Percentiles rank a stretch among this genome's conserved stretches.
Conservation (phyloP, 169 alveolate genomes). For the Plasmodium ovale region DNA sequence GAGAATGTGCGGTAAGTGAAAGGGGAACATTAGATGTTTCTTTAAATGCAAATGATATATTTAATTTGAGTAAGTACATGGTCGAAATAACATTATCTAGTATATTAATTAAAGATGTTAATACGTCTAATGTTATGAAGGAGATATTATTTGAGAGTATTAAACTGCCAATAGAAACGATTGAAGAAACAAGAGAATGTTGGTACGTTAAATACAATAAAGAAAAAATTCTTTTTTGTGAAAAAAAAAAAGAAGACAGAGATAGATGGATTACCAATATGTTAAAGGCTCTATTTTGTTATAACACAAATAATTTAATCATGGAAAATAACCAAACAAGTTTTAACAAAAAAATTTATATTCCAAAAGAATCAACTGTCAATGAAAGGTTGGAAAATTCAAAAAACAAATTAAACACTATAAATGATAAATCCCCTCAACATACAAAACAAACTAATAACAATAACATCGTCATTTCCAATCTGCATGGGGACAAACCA, state of each 20-base stretch:
- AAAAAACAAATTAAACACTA: background rate
- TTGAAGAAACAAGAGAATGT: constrained; percentile 74
- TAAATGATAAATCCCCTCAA: constrained; percentile 11
- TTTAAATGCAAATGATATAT: constrained; percentile 46
- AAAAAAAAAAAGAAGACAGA: constrained; percentile 57
- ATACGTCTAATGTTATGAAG: constrained; percentile 33
- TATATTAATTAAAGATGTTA: constrained; percentile 46
- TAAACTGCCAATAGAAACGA: constrained; percentile 69
- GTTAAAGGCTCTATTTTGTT: constrained; percentile 68
- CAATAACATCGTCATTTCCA: constrained; percentile 50
- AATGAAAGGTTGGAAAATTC: constrained; percentile 26
- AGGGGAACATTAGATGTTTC: constrained; percentile 54
- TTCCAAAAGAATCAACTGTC: constrained; percentile 73
- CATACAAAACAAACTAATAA: constrained; percentile 4
- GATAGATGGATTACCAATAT: constrained; percentile 64
- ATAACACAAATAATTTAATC: constrained; percentile 71
- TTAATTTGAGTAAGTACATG: constrained; percentile 37
- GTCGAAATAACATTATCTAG: constrained; percentile 54
- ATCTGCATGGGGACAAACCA: constrained; percentile 30
- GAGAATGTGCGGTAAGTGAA: constrained; percentile 49
- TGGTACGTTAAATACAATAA: constrained; percentile 38
- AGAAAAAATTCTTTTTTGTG: constrained; percentile 65
- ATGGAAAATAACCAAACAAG: constrained; percentile 13
- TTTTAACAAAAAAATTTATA: constrained; percentile 4
- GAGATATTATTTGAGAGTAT: constrained; percentile 24